A percentile compares a stretch with the other conserved stretches of the same genome.
These are phyloP conservation scores for Cutaneotrichosporon spelunceum DNA, from an alignment of 1,284 basidiomycete species.

Conservation along the genomic window DNA sequence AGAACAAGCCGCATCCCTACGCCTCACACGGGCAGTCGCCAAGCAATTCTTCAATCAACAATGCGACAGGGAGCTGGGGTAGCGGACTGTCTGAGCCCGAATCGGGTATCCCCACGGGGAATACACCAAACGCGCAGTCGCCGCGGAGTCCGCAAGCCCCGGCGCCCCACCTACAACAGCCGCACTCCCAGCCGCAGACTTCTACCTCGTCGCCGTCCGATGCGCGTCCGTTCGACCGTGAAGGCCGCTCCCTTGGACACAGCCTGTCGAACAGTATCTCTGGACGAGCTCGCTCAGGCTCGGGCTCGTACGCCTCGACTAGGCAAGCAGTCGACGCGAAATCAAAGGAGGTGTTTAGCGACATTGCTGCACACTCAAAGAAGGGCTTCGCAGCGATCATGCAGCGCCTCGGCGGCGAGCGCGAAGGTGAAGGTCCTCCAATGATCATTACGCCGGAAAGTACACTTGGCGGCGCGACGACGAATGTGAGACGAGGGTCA, in stretches of 20 bases:
- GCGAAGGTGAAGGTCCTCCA: conserved; percentile 25
- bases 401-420: conserved; percentile 45
- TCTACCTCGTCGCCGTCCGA: neutral
- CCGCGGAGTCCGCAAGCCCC: neutral
- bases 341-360: conserved; percentile 48
- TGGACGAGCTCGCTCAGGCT: conserved; percentile 31
- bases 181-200: neutral
- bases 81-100: conserved; percentile 4
- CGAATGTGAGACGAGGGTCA: conserved; percentile 6
- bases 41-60: conserved; percentile 2
- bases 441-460: conserved; percentile 22
- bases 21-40: conserved; percentile 11
- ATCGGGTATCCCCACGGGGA: neutral
- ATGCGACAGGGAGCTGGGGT: conserved; percentile 4
- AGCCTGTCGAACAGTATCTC: neutral
- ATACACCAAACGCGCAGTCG: neutral
- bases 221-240: neutral
- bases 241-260: neutral
- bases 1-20: conserved; percentile 26
- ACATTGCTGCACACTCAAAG: conserved; percentile 48
- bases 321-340: conserved; percentile 26
- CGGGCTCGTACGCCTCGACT: conserved; percentile 17
- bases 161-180: neutral
- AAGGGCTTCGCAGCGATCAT: conserved; percentile 50
- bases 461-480: conserved; percentile 6